Percentiles rank a stretch among this genome's conserved stretches.
phyloP scores from a whole-genome alignment of 2,329 filamentous ascomycete genomes.

The Didymella glomerata region DNA sequence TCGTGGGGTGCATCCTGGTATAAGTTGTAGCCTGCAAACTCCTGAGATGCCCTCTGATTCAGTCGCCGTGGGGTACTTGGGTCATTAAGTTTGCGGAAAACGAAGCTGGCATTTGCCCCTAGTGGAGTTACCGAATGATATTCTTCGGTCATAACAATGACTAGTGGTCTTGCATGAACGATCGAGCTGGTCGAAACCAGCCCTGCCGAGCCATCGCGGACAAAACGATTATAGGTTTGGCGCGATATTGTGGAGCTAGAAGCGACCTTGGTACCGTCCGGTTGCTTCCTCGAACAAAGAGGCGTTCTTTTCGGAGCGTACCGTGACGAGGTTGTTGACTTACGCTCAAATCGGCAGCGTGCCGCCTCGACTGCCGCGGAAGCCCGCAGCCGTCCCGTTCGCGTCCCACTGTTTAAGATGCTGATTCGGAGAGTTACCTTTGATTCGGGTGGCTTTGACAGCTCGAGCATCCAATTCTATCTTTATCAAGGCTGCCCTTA shows the following conservation, averaged over 20 bases:
- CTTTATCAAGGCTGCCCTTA: neutral
- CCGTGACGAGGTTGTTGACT: neutral
- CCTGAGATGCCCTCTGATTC: slow-evolving; percentile 6
- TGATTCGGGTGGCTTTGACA: neutral
- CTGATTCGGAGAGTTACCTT: neutral
- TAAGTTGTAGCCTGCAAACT: slow-evolving; percentile 1
- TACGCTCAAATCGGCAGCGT: slow-evolving; percentile 1
- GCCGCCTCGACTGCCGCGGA: slow-evolving; percentile 5
- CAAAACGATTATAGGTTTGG: slow-evolving; percentile 13
- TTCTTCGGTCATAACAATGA: slow-evolving; percentile 4
- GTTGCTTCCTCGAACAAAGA: slow-evolving; percentile 1
- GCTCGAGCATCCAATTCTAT: neutral
- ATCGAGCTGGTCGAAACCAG: slow-evolving; percentile 6
- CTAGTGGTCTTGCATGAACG: slow-evolving; percentile 16
- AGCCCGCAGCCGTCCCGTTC: slow-evolving; percentile 5
- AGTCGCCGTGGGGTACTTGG: neutral
- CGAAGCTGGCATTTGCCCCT: neutral
- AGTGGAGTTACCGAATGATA: slow-evolving; percentile 8
- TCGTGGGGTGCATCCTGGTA: slow-evolving; percentile 9
- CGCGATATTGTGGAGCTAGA: neutral
- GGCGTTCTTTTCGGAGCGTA: slow-evolving; percentile 4
- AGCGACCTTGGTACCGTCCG: neutral
- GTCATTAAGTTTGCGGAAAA: neutral
- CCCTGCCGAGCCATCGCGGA: slow-evolving; percentile 9
- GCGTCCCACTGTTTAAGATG: slow-evolving; percentile 1